phyloP scores from a whole-genome alignment of 352 stramenopile genomes.

The Thalassiosira mediterranea region DNA sequence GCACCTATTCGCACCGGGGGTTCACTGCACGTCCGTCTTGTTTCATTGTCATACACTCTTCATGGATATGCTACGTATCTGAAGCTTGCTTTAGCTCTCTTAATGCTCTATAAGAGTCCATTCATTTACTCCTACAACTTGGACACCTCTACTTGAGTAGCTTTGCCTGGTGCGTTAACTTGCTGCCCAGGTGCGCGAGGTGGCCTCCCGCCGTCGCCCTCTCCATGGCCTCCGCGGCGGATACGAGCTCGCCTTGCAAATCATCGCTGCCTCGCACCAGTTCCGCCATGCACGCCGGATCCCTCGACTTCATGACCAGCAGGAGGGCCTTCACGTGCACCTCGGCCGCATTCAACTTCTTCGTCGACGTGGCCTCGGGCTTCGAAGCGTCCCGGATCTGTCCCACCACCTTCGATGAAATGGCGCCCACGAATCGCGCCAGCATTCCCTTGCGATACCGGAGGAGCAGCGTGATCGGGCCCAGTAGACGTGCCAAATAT shows the following conservation, averaged over 20 bases:
- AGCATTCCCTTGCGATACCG: constrained; percentile 47
- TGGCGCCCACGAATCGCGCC: constrained; percentile 25
- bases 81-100: too few relatives aligned
- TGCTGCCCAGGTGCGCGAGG: constrained; percentile 42
- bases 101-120: too few relatives aligned
- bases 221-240: constrained; percentile 28
- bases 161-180: constrained; percentile 48
- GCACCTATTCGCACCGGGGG: too few relatives aligned
- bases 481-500: constrained; percentile 42
- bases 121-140: too few relatives aligned
- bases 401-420: constrained; percentile 27
- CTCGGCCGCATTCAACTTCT: constrained; percentile 16
- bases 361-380: too few relatives aligned
- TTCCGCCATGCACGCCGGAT: constrained; percentile 36
- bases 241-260: constrained; percentile 28
- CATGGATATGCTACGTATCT: too few relatives aligned
- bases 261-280: constrained; percentile 29
- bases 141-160: not conserved
- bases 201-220: constrained; percentile 28
- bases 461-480: constrained; percentile 44
- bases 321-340: constrained; percentile 43
- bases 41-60: too few relatives aligned
- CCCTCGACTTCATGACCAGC: constrained; percentile 46
- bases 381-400: too few relatives aligned
- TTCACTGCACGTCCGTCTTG: too few relatives aligned